Evolutionary conservation across 2,329 filamentous ascomycete genomes (phyloP).

Genomic region (Didymella keratinophila): DNA sequence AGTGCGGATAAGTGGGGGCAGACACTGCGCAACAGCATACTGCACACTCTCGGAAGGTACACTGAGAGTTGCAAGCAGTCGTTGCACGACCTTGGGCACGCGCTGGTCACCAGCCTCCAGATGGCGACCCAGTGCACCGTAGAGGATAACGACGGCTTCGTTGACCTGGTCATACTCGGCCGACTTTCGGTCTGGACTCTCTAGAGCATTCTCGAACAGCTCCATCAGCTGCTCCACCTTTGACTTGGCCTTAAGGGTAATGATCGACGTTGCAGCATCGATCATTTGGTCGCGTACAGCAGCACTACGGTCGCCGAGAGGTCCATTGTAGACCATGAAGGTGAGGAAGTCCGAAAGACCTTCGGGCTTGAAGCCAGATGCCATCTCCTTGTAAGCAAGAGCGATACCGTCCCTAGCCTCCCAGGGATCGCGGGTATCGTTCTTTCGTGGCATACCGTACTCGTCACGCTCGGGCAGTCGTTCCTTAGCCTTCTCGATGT

Average conservation of each 20-base stretch:
- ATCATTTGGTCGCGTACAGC: constrained; percentile 89
- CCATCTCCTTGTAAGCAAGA: constrained; percentile 83
- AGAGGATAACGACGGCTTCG: constrained; percentile 96
- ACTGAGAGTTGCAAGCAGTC: constrained; percentile 84
- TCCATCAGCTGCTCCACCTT: constrained; percentile 91
- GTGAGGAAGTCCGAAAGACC: constrained; percentile 80
- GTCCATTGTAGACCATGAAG: constrained; percentile 85
- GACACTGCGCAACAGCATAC: constrained; percentile 91
- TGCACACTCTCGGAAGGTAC: constrained; percentile 97
- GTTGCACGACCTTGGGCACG: constrained; percentile 85
- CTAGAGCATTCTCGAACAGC: constrained; percentile 87
- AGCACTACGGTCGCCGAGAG: constrained; percentile 81
- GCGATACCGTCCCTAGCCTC: constrained; percentile 89
- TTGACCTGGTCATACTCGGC: constrained; percentile 88
- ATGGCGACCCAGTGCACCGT: constrained; percentile 91
- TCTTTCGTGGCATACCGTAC: constrained; percentile 92
- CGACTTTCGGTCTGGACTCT: constrained; percentile 81
- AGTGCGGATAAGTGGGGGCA: constrained; percentile 87
- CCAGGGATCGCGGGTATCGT: constrained; percentile 88
- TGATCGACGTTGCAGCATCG: constrained; percentile 82
- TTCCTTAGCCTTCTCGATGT: constrained; percentile 81
- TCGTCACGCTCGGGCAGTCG: constrained; percentile 85
- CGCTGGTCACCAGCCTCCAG: constrained; percentile 84
- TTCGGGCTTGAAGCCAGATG: constrained; percentile 70
- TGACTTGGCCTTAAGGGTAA: constrained; percentile 79